These are phyloP conservation scores for Adiantum capillusveneris DNA, from an alignment of 75 land plant genomes.

Conservation along the genomic window DNA sequence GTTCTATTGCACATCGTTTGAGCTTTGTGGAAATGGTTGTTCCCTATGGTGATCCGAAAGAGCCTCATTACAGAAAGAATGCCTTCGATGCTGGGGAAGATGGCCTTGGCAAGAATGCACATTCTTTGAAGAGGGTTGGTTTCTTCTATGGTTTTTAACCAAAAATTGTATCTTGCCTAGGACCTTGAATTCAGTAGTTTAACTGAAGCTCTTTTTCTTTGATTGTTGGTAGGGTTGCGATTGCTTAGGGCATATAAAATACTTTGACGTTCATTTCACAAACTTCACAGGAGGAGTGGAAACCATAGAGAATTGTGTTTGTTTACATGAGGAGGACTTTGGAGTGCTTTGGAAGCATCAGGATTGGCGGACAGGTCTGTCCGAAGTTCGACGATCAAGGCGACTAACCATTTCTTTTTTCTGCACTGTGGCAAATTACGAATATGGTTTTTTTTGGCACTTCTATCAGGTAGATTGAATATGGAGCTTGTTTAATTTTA, in stretches of 20 bases:
- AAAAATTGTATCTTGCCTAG: too few relatives aligned
- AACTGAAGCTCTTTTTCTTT: not conserved
- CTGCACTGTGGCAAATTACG: slow-evolving; percentile 98
- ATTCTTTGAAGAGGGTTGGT: slow-evolving; percentile 83
- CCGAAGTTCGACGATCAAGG: slow-evolving; percentile 90
- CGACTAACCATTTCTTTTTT: slow-evolving; percentile 84
- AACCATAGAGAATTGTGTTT: slow-evolving; percentile 92
- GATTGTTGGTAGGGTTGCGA: slow-evolving; percentile 75
- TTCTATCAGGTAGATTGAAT: slow-evolving; percentile 98
- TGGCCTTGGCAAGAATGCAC: slow-evolving; percentile 97
- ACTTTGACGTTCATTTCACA: slow-evolving; percentile 96
- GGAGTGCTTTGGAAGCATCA: slow-evolving; percentile 98
- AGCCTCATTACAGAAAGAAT: slow-evolving; percentile 96
- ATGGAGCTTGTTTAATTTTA: too few relatives aligned
- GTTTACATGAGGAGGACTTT: slow-evolving; percentile 97
- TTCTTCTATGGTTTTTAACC: not conserved
- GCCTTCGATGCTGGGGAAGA: slow-evolving; percentile 99
- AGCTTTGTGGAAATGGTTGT: slow-evolving; percentile 99
- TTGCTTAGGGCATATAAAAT: slow-evolving; percentile 87
- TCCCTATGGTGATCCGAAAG: slow-evolving; percentile 98
- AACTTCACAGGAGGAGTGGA: slow-evolving; percentile 94
- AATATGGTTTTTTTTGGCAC: slow-evolving; percentile 98
- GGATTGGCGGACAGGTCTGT: slow-evolving; percentile 95
- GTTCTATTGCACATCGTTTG: slow-evolving; percentile 85
- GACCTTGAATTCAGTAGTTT: not conserved